phyloP scores from a whole-genome alignment of 352 stramenopile species.

The Phytophthora hibernalis region DNA sequence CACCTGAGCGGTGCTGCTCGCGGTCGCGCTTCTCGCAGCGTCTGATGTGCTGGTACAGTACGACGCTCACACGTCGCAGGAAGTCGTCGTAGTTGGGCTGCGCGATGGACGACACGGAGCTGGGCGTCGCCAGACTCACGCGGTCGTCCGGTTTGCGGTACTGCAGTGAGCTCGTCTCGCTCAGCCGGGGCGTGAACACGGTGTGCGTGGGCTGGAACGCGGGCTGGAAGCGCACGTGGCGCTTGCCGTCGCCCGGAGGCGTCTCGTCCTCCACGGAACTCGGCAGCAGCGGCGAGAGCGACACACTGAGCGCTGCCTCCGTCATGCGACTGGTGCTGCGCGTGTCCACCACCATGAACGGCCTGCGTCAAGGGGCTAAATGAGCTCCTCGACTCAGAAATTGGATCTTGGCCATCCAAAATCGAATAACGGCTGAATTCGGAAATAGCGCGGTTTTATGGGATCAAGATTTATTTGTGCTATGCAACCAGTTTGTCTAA shows the following conservation, averaged over 20 bases:
- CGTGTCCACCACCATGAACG: slow-evolving; percentile 54
- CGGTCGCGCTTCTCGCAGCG: slow-evolving; percentile 84
- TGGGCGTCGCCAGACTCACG: slow-evolving; percentile 72
- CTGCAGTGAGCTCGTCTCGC: slow-evolving; percentile 67
- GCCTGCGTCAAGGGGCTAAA: slow-evolving; percentile 1
- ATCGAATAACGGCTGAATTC: slow-evolving; percentile 11
- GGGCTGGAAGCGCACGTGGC: slow-evolving; percentile 66
- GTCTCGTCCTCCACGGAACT: slow-evolving; percentile 80
- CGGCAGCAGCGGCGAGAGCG: slow-evolving; percentile 77
- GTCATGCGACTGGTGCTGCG: slow-evolving; percentile 44
- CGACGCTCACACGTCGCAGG: slow-evolving; percentile 86
- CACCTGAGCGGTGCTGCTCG: slow-evolving; percentile 62
- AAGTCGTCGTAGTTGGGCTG: slow-evolving; percentile 94
- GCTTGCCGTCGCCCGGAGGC: slow-evolving; percentile 43
- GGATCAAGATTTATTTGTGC: too few species aligned
- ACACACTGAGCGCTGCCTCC: slow-evolving; percentile 71
- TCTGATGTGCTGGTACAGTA: slow-evolving; percentile 91
- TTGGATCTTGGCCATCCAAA: slow-evolving; percentile 32
- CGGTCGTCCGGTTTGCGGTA: slow-evolving; percentile 87
- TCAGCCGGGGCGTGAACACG: slow-evolving; percentile 83
- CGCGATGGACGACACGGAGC: slow-evolving; percentile 80
- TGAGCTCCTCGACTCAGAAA: slow-evolving; percentile 27
- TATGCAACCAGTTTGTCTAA: too few species aligned
- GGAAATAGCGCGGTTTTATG: slow-evolving; percentile 1
- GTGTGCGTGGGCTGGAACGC: slow-evolving; percentile 87